Conservation (phyloP, 2,329 filamentous ascomycete genomes). For the Colletotrichum incanum region DNA sequence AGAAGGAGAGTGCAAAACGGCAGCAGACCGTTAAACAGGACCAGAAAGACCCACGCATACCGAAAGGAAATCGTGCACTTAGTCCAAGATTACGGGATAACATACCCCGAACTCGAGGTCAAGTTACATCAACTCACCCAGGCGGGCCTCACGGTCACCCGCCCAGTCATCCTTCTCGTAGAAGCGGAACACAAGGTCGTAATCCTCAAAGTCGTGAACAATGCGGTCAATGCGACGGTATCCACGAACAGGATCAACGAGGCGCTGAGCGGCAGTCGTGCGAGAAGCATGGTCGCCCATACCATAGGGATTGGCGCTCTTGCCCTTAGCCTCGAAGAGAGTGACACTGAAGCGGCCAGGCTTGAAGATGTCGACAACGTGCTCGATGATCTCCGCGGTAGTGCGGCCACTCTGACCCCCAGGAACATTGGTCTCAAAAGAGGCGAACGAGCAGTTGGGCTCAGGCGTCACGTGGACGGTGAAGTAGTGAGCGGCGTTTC, state of each 20-base stretch:
- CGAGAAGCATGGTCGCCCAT: slow-evolving; percentile 59
- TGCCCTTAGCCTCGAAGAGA: slow-evolving; percentile 89
- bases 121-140: slow-evolving; percentile 65
- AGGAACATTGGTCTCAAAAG: slow-evolving; percentile 98
- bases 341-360: slow-evolving; percentile 98
- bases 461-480: slow-evolving; percentile 99
- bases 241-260: slow-evolving; percentile 85
- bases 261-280: slow-evolving; percentile 59
- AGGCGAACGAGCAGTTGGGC: slow-evolving; percentile 96
- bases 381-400: slow-evolving; percentile 91
- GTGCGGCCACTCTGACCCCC: slow-evolving; percentile 89
- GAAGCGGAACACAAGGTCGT: slow-evolving; percentile 96
- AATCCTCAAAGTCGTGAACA: slow-evolving; percentile 97
- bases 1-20: slow-evolving; percentile 3
- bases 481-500: slow-evolving; percentile 86
- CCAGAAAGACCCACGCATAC: neutral
- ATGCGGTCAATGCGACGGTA: slow-evolving; percentile 95
- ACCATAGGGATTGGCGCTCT: slow-evolving; percentile 59
- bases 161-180: slow-evolving; percentile 91
- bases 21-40: neutral
- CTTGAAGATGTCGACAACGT: slow-evolving; percentile 96
- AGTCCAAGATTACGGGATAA: neutral
- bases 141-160: slow-evolving; percentile 66
- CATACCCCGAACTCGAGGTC: neutral
- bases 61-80: neutral